Percentiles rank a stretch among this genome's conserved stretches.
Evolutionary conservation across 148 eudicot genomes (phyloP).

Genomic region (Rhododendron molle): DNA sequence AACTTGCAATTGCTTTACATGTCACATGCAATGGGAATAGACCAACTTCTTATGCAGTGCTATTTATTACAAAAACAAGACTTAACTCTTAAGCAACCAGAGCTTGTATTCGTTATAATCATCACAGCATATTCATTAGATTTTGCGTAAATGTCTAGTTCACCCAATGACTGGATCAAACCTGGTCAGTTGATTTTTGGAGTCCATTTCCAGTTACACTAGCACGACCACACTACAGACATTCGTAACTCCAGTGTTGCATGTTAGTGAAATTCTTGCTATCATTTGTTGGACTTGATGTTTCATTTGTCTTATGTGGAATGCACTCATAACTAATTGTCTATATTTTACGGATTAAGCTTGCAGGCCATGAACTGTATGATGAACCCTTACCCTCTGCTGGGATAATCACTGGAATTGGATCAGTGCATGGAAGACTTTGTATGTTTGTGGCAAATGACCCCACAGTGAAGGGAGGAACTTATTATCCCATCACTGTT

Average conservation of each 20-base stretch:
- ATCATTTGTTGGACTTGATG: neutral
- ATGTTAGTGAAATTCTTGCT: neutral
- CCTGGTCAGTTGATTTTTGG: neutral
- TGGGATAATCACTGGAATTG: slow-evolving; percentile 92
- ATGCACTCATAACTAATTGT: neutral
- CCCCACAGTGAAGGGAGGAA: slow-evolving; percentile 97
- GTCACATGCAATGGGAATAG: neutral
- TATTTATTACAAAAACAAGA: neutral
- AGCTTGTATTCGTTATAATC: neutral
- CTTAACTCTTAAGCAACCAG: neutral
- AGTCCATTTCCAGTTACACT: neutral
- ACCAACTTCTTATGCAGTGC: neutral
- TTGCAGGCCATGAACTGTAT: slow-evolving; percentile 89
- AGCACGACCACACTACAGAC: neutral
- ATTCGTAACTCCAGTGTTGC: neutral
- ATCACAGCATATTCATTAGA: neutral
- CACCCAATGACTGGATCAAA: neutral
- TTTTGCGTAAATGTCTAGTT: neutral
- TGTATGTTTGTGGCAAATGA: slow-evolving; percentile 99
- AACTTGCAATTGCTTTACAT: neutral
- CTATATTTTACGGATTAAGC: slow-evolving; percentile 38
- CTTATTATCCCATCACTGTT: slow-evolving; percentile 90
- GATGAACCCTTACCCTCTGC: slow-evolving; percentile 83
- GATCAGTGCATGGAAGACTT: slow-evolving; percentile 87
- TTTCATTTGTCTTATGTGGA: neutral